Conservation (phyloP, 2,329 filamentous ascomycete genomes). For the Orbilia oligospora region DNA sequence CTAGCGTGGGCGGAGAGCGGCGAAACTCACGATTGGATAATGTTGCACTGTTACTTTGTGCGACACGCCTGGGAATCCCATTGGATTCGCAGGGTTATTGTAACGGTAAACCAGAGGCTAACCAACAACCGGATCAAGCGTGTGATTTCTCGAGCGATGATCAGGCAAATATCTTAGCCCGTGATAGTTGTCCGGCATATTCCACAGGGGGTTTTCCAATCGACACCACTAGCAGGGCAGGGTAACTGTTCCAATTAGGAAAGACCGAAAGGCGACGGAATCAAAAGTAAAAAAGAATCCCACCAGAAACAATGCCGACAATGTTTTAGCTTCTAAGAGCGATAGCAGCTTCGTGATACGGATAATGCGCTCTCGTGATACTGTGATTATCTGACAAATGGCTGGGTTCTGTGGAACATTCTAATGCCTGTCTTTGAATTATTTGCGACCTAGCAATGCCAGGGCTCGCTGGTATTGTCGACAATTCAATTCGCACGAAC, state of each 20-base stretch:
- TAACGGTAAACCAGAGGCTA: slow-evolving; percentile 1
- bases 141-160: slow-evolving; percentile 30
- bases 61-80: slow-evolving; percentile 18
- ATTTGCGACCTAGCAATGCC: neutral
- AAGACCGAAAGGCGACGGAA: slow-evolving; percentile 41
- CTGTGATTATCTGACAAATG: slow-evolving; percentile 32
- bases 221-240: slow-evolving; percentile 30
- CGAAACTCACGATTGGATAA: slow-evolving; percentile 7
- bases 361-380: slow-evolving; percentile 26
- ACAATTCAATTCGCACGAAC: slow-evolving; percentile 3
- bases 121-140: slow-evolving; percentile 23
- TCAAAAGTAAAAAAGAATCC: slow-evolving; percentile 44
- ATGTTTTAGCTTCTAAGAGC: slow-evolving; percentile 21
- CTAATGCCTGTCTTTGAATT: neutral
- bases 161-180: slow-evolving; percentile 47
- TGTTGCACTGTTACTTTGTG: slow-evolving; percentile 34
- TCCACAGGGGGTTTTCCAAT: slow-evolving; percentile 28
- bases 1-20: slow-evolving; percentile 37
- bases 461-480: neutral
- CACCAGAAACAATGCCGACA: slow-evolving; percentile 5
- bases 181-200: slow-evolving; percentile 39
- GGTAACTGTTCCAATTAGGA: slow-evolving; percentile 37
- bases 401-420: slow-evolving; percentile 2
- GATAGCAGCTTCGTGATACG: slow-evolving; percentile 38
- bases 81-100: slow-evolving; percentile 13